Base-by-base conservation (phyloP, 257 asterid species). In the Solanum arcanum region DNA sequence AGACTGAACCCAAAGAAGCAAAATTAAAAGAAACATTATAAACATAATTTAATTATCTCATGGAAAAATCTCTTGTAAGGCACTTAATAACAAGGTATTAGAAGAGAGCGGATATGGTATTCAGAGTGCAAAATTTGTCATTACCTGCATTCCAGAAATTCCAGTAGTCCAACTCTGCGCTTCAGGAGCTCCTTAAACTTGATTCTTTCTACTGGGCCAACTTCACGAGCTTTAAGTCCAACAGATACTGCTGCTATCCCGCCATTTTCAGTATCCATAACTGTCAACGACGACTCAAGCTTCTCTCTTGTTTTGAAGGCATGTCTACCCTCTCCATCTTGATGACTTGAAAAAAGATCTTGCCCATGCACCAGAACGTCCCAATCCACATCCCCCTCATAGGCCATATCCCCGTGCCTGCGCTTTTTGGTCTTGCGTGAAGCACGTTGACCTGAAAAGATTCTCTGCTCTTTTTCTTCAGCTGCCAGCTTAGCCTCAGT, bases 371-470 rank as follows among this genome's bases (percentile, higher is more conserved):
- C 91, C 89, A 96, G 89, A 87, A 92, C 89, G 18, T 94, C 99
- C 99, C 99, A 97, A 90, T 93, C 99, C 86, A 92, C 92, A 92
- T 97, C 99, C 59, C 99, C 99, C 92, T 96, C 99, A 86, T 97
- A 97, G 52, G 99, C 95, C 99, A 97, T 97, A 92, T 97, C 99
- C 62, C 94, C 94, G 73, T 95, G 96, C 93, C 98, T 93, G 25
- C 94, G 96, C 89, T 92, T 97, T 89, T 89, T 97, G 77, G 92
- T 83, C 90, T 90, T 94, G 80, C 99, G 95, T 44, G 87, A 90
- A 88, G 90, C 94, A 85, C 99, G 95, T 91, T 92, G 98, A 88
- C 92, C 91, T 83, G 90, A 91, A 75, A 91, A 90, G 86, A 86
- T 64, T 66, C 88, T 89, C 66, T 60, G 88, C 83, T 92, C 95